Evolutionary conservation across 371 early-diverging fungal species (phyloP).

Genomic region (Actinomortierella ambigua): DNA sequence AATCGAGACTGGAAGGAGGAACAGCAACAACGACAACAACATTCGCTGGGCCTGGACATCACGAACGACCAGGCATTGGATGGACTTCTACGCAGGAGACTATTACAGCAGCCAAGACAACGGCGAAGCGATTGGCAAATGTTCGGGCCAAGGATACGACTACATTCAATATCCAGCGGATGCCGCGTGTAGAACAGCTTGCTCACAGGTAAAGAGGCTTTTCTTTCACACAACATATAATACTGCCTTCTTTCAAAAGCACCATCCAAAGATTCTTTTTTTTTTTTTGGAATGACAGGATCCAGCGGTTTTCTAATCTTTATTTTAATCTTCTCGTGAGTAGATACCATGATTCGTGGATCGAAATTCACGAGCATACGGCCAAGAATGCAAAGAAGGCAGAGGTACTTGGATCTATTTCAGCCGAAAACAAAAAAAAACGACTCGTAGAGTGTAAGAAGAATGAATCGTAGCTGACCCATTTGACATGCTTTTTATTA

Average conservation of each 20-base stretch:
- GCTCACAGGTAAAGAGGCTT: conserved; percentile 20
- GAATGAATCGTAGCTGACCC: too few relatives aligned
- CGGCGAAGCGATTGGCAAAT: conserved; percentile 21
- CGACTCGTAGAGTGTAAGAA: too few relatives aligned
- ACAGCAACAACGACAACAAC: not conserved
- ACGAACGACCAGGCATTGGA: conserved; percentile 3
- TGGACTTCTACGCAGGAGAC: not conserved
- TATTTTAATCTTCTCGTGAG: too few relatives aligned
- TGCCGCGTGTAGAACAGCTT: conserved; percentile 32
- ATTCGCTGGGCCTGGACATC: not conserved
- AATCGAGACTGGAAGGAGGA: conserved; percentile 2
- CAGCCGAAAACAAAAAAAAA: too few relatives aligned
- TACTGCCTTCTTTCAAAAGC: too few relatives aligned
- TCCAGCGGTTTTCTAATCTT: not conserved
- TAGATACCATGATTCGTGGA: conserved; percentile 47
- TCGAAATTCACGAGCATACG: conserved; percentile 35
- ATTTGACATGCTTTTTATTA: not conserved
- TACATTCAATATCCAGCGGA: conserved; percentile 5
- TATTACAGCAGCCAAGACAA: conserved; percentile 23
- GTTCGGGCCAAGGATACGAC: conserved; percentile 12
- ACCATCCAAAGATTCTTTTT: not conserved
- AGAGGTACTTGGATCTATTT: conserved; percentile 11
- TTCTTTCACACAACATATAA: too few relatives aligned
- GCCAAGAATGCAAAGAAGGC: conserved; percentile 30
- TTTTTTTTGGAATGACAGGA: too few relatives aligned